These are phyloP conservation scores for Blastomyces percursus DNA, from an alignment of 2,329 filamentous ascomycete species.

Conservation along the genomic window DNA sequence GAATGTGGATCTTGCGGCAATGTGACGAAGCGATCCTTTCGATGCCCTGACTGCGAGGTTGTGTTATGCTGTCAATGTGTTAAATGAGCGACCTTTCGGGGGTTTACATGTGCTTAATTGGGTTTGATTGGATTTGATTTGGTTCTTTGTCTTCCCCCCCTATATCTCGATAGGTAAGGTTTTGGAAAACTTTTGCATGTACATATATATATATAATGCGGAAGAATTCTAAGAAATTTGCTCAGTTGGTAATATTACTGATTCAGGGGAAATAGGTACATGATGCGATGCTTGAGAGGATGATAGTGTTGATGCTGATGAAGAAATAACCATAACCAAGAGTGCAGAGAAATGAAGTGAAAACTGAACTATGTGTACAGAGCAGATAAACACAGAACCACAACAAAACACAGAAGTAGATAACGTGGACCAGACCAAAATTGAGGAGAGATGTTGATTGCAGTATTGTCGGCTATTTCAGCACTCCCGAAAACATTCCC, in stretches of 20 bases:
- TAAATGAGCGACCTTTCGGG: background rate
- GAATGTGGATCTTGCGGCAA: background rate
- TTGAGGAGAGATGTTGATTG: background rate
- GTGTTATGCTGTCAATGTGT: background rate
- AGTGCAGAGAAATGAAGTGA: background rate
- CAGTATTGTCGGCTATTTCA: background rate
- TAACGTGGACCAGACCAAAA: background rate
- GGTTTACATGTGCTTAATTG: background rate
- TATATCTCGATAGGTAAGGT: too few relatives aligned
- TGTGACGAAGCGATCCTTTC: background rate
- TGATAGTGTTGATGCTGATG: background rate
- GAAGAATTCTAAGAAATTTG: background rate
- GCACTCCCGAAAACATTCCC: background rate
- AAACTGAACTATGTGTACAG: too few relatives aligned
- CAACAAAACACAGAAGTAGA: background rate
- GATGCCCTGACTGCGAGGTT: background rate
- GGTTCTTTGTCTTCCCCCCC: background rate
- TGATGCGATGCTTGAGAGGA: background rate
- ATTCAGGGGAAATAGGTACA: background rate
- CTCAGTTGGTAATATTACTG: background rate
- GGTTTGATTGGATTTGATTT: too few relatives aligned
- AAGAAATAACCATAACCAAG: background rate
- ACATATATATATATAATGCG: background rate
- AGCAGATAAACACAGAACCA: background rate
- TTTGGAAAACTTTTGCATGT: background rate